Conservation (phyloP, 306 rosid species). For the Pyrus pyrifolia region DNA sequence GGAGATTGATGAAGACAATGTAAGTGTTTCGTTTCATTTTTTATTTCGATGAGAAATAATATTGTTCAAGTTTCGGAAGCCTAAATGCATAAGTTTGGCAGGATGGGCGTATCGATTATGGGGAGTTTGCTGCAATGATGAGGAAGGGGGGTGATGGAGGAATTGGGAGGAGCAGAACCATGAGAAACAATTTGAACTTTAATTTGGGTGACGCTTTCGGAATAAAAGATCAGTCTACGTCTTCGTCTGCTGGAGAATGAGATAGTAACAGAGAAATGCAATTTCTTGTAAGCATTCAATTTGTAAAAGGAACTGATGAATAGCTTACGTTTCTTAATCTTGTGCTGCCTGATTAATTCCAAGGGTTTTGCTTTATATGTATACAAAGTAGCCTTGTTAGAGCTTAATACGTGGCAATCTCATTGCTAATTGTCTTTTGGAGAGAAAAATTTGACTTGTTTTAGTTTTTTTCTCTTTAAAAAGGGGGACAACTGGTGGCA, state of each 20-base stretch:
- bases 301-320: neutral
- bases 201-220: constrained; percentile 74
- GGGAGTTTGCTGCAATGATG: constrained; percentile 91
- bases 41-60: neutral
- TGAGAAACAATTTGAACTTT: constrained; percentile 63
- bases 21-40: constrained; percentile 21
- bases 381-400: neutral
- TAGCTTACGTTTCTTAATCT: neutral
- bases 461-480: too few species aligned
- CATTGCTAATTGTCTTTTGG: neutral
- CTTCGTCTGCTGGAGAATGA: constrained; percentile 27
- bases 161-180: constrained; percentile 54
- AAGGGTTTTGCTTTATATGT: neutral
- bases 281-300: constrained; percentile 21
- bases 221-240: constrained; percentile 23
- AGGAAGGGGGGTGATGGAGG: constrained; percentile 56
- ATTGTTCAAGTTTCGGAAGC: neutral
- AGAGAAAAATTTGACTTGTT: neutral
- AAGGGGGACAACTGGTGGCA: too few species aligned
- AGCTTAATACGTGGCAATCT: neutral
- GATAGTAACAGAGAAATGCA: constrained; percentile 11
- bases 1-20: constrained; percentile 77
- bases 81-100: constrained; percentile 16
- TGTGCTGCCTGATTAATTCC: neutral
- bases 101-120: constrained; percentile 90